Conservation (phyloP, 75 land plant genomes). For the Picea sitchensis region DNA sequence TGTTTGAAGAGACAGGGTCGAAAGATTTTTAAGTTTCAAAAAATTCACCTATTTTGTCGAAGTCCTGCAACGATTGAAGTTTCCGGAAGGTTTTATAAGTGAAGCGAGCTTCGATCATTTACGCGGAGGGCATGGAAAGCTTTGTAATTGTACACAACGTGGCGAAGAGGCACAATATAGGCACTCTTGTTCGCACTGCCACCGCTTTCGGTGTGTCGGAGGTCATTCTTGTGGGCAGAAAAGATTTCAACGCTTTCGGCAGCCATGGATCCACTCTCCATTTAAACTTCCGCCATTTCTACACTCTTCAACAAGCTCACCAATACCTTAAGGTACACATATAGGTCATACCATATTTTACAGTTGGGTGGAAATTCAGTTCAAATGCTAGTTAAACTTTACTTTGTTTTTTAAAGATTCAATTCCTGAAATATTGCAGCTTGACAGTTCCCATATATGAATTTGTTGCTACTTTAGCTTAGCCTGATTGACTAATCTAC, state of each 20-base stretch:
- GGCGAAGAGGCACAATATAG: conserved; percentile 96
- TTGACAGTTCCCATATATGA: not conserved
- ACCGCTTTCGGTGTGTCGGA: conserved; percentile 95
- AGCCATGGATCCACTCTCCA: conserved; percentile 93
- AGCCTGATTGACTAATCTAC: not conserved
- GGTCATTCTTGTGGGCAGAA: conserved; percentile 81
- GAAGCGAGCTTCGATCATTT: no score
- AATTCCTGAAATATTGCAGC: not conserved
- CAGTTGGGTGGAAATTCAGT: not conserved
- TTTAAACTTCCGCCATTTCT: conserved; percentile 86
- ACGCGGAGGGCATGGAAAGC: conserved; percentile 40
- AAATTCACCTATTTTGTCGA: no score
- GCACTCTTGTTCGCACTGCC: conserved; percentile 88
- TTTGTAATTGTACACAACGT: conserved; percentile 74
- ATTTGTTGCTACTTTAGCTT: not conserved
- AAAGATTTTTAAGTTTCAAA: no score
- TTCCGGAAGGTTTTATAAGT: no score
- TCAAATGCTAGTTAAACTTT: not conserved
- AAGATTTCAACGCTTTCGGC: conserved; percentile 96
- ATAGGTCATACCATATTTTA: not conserved
- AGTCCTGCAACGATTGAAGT: no score
- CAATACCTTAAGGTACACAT: conserved; percentile 54
- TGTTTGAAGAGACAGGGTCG: no score
- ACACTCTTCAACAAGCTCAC: conserved; percentile 70
- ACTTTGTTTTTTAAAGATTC: not conserved